phyloP scores from a whole-genome alignment of 2,329 filamentous ascomycete genomes.

The Penicillium expansum region DNA sequence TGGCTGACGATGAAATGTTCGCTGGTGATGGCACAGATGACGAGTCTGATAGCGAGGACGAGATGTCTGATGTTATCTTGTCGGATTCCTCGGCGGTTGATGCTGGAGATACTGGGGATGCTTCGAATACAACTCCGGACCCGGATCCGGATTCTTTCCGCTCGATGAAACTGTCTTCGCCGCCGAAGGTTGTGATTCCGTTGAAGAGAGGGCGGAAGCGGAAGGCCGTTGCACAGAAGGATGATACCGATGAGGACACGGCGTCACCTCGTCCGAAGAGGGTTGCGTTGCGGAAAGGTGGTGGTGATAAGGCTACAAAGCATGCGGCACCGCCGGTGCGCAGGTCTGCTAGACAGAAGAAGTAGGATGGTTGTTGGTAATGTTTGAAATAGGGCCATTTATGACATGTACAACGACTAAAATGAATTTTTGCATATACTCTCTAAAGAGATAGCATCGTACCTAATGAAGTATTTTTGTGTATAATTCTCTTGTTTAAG shows the following conservation, averaged over 20 bases:
- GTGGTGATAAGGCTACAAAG: constrained; percentile 1
- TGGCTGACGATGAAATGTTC: constrained; percentile 4
- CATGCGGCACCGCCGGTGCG: constrained; percentile 22
- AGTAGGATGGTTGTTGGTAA: constrained; percentile 16
- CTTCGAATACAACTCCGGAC: constrained; percentile 24
- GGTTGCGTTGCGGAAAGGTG: constrained; percentile 23
- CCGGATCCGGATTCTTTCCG: constrained; percentile 3
- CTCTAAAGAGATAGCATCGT: background rate
- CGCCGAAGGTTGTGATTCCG: constrained; percentile 16
- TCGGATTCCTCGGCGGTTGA: constrained; percentile 13
- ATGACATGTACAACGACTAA: constrained; percentile 15
- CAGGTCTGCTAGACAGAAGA: constrained; percentile 31
- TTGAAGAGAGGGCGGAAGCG: constrained; percentile 1
- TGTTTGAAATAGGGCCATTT: background rate
- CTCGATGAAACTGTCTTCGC: constrained; percentile 7
- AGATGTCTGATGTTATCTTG: constrained; percentile 21
- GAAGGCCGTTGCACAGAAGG: constrained; percentile 10
- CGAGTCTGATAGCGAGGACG: constrained; percentile 13
- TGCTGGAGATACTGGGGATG: constrained; percentile 19
- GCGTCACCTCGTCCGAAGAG: constrained; percentile 24
- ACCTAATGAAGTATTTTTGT: background rate
- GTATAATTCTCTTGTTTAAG: constrained; percentile 15
- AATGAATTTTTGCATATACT: constrained; percentile 14
- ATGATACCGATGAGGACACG: background rate
- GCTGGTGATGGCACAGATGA: constrained; percentile 7